Evolutionary conservation across 768 basidiomycete species (phyloP).

Genomic region (Boletus coccyginus): DNA sequence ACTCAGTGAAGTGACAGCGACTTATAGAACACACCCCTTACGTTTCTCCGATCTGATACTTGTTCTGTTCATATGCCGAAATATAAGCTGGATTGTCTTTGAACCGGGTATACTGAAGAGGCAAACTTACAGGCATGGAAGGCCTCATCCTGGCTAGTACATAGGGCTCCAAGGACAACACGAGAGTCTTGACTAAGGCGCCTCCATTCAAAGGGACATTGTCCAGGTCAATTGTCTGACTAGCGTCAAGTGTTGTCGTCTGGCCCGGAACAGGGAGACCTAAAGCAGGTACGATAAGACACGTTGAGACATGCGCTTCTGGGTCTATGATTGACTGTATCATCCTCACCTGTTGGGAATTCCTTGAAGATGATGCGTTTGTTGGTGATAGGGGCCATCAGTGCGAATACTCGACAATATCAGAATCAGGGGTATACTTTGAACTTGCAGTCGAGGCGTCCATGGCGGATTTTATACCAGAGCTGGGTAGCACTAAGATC

Average conservation of each 20-base stretch:
- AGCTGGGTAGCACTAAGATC: neutral
- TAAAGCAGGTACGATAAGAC: neutral
- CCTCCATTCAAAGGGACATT: constrained; percentile 44
- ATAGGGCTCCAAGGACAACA: constrained; percentile 47
- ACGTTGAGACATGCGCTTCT: neutral
- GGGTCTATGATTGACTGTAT: neutral
- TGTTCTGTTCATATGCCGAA: constrained; percentile 9
- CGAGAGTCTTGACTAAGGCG: constrained; percentile 49
- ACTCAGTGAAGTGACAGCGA: neutral
- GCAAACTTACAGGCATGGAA: constrained; percentile 33
- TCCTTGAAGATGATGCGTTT: constrained; percentile 35
- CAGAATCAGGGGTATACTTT: neutral
- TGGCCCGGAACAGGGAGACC: constrained; percentile 32
- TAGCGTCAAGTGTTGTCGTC: constrained; percentile 44
- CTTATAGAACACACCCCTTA: neutral
- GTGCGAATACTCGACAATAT: neutral
- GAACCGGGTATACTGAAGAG: constrained; percentile 22
- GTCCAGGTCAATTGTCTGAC: constrained; percentile 48
- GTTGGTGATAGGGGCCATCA: constrained; percentile 26
- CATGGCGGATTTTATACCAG: neutral
- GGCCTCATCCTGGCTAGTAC: constrained; percentile 38
- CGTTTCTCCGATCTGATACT: neutral
- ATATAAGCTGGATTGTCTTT: neutral
- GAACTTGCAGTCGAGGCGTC: neutral
- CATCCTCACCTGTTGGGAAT: constrained; percentile 17